These are phyloP conservation scores for Aspergillus ochraceus DNA, from an alignment of 2,329 filamentous ascomycete genomes.

Conservation along the genomic window DNA sequence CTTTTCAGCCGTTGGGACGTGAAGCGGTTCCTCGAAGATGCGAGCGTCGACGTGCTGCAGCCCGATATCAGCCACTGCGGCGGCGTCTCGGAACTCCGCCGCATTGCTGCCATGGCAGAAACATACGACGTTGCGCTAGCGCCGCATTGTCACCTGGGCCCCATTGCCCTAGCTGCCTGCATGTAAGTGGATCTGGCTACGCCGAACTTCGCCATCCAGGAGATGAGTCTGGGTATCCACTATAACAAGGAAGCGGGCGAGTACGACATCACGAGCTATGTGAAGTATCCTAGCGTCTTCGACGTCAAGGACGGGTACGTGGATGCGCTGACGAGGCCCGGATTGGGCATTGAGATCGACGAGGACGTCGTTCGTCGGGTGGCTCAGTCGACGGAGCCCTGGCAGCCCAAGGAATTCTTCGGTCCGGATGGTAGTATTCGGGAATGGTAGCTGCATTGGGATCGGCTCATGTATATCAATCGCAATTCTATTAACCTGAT, in stretches of 20 bases:
- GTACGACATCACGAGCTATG: slow-evolving; percentile 66
- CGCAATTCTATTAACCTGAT: no score
- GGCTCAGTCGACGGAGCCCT: slow-evolving; percentile 60
- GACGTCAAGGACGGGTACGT: slow-evolving; percentile 67
- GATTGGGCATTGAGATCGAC: slow-evolving; percentile 69
- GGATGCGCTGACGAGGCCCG: slow-evolving; percentile 58
- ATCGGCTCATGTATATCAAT: no score
- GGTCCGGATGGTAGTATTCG: slow-evolving; percentile 66
- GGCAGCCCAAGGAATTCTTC: slow-evolving; percentile 66
- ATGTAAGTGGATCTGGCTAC: slow-evolving; percentile 64
- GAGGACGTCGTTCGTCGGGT: slow-evolving; percentile 66
- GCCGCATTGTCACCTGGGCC: slow-evolving; percentile 72
- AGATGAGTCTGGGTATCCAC: slow-evolving; percentile 78
- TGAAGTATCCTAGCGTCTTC: slow-evolving; percentile 65
- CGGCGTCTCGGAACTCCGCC: slow-evolving; percentile 69
- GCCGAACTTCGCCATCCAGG: slow-evolving; percentile 70
- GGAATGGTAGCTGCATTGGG: slow-evolving; percentile 58
- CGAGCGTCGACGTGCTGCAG: slow-evolving; percentile 69
- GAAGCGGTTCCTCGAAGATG: slow-evolving; percentile 68
- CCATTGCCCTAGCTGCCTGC: slow-evolving; percentile 70
- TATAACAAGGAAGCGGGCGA: slow-evolving; percentile 66
- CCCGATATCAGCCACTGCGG: slow-evolving; percentile 72
- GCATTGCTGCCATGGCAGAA: slow-evolving; percentile 71
- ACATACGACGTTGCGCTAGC: slow-evolving; percentile 72
- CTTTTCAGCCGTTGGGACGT: slow-evolving; percentile 73